phyloP scores from a whole-genome alignment of 2,329 filamentous ascomycete genomes.

The Tolypocladium album region DNA sequence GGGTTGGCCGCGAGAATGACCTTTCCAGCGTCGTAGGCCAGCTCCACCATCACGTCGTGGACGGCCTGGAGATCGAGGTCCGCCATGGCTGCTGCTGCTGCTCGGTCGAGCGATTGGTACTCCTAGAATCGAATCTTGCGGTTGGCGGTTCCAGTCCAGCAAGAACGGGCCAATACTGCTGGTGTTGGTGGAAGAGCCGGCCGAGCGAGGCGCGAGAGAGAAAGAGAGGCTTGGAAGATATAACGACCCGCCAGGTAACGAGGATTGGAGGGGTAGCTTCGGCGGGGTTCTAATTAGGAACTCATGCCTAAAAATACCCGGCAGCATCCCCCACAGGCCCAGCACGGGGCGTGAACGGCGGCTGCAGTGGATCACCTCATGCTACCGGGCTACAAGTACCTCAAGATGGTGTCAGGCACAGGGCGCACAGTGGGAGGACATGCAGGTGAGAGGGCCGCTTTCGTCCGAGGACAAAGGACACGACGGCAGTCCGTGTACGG shows the following conservation, averaged over 20 bases:
- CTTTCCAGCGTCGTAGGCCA: constrained; percentile 52
- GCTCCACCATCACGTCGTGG: constrained; percentile 46
- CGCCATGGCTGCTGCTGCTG: constrained; percentile 29
- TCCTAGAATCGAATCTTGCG: neutral
- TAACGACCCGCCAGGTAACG: too few species aligned
- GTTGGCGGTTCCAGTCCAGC: neutral
- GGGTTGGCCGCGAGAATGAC: constrained; percentile 55
- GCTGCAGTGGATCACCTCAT: neutral
- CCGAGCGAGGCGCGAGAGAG: neutral
- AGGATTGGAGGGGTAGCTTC: neutral
- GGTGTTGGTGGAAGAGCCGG: neutral
- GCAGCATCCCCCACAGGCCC: neutral
- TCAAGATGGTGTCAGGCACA: neutral
- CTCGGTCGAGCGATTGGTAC: neutral
- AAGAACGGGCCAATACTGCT: neutral
- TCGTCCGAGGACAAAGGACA: too few species aligned
- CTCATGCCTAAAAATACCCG: neutral
- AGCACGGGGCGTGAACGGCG: neutral
- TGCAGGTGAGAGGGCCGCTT: too few species aligned
- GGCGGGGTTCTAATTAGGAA: neutral
- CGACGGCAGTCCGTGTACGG: too few species aligned
- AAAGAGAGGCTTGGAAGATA: neutral
- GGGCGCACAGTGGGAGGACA: neutral
- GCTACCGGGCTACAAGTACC: too few species aligned
- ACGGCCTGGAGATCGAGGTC: constrained; percentile 49